Base-by-base conservation (phyloP, 768 basidiomycete species). In the Boletus tylopilopsis region DNA sequence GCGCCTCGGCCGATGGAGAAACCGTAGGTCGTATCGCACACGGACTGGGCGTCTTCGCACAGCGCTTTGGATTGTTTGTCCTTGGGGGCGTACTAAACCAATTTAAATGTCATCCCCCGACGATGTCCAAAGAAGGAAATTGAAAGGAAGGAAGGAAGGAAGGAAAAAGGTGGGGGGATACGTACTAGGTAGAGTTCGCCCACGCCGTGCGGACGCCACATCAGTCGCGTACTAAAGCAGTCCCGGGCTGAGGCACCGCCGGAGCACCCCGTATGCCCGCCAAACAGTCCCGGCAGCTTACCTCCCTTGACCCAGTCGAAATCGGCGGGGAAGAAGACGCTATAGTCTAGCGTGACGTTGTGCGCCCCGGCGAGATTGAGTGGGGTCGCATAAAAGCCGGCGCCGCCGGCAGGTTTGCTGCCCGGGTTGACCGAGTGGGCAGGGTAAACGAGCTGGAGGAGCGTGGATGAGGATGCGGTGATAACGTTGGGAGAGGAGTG, bases 191-290 rank as follows among this genome's bases (percentile, higher is more conserved):
- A 91, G 23, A 90, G 68, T 60, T 94, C 92, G 5, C 90, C 91
- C 0, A 64, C 66, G 5, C 91, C 90, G 0, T 68, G 68, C 12
- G 64, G 59, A 33, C 87, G 73, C 85, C 87, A 94, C 92, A 94
- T 94, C 56, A 94, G 49, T 23, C 92, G 70, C 6, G 90, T 92
- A 61, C 87, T 90, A 62, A 90, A 94, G 59, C 92, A 94, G 37
- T 77, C 73, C 30, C 71, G 54, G 7, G 89, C 91, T n/a, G 75
- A 74, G 56, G 81, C 72, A 1, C 89, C 89, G 6, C 89, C 89
- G 18, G 87, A 88, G 62, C 88, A 90, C 7, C 68, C 76, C 4
- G 62, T 70, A 54, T 77, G 81, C 0, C 87, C 87, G 0, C 85
- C 86, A 58, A 83, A 90, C 5, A 93, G 54, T 1, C 92, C 93